Percentiles rank a stretch among this genome's conserved stretches.
phyloP scores from a whole-genome alignment of 1,139 yeast species.

The Lizanozyma gosingica region DNA sequence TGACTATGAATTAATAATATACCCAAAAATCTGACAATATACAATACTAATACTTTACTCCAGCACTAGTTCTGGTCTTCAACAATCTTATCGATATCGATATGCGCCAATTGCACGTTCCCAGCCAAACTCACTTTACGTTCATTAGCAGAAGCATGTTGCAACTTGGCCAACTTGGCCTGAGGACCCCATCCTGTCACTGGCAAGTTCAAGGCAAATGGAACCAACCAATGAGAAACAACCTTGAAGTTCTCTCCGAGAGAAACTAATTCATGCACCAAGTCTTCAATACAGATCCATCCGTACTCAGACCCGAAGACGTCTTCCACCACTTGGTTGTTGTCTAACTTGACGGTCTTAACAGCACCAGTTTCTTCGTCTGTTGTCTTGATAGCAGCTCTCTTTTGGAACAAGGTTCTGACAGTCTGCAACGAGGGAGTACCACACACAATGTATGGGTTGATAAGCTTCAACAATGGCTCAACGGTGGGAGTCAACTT shows the following conservation, averaged over 20 bases:
- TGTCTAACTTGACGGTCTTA: constrained; percentile 45
- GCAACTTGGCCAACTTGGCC: constrained; percentile 43
- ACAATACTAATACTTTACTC: too few species aligned
- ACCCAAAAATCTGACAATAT: too few species aligned
- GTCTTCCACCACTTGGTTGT: constrained; percentile 68
- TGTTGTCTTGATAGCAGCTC: constrained; percentile 48
- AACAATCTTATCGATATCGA: constrained; percentile 61
- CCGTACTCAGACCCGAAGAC: constrained; percentile 57
- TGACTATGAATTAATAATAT: too few species aligned
- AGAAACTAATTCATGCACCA: constrained; percentile 58
- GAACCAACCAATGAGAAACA: constrained; percentile 54
- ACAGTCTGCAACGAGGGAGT: constrained; percentile 62
- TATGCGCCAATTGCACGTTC: constrained; percentile 54
- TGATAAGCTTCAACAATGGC: constrained; percentile 54
- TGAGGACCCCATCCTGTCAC: constrained; percentile 65
- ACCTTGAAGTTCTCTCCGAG: constrained; percentile 56
- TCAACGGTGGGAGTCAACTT: constrained; percentile 47
- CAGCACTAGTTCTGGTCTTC: constrained; percentile 47
- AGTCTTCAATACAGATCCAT: constrained; percentile 69
- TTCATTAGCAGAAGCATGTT: constrained; percentile 34
- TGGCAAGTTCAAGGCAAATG: constrained; percentile 62
- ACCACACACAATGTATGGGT: constrained; percentile 69
- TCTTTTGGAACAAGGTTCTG: constrained; percentile 65
- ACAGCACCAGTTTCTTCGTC: constrained; percentile 25
- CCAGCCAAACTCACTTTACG: constrained; percentile 50